phyloP scores from a whole-genome alignment of 371 early-diverging fungal species.

The Mortierella sp. region DNA sequence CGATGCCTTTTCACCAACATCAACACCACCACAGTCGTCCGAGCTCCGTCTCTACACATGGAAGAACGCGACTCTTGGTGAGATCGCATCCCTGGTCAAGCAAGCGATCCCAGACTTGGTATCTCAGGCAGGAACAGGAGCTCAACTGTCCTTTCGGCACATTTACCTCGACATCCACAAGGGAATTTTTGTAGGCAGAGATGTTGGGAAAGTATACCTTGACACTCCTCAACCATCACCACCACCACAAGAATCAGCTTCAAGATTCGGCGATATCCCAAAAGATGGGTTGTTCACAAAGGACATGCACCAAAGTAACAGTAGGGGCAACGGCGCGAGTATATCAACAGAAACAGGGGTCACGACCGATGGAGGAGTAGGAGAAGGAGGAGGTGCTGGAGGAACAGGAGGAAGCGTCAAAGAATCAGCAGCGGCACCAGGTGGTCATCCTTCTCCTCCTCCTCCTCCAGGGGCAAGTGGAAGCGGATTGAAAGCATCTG shows the following conservation, averaged over 20 bases:
- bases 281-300: slow-evolving; percentile 2
- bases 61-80: slow-evolving; percentile 57
- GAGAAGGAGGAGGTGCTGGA: background rate
- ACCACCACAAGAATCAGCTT: background rate
- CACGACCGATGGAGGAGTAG: too few relatives aligned
- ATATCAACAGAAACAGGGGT: slow-evolving; percentile 4
- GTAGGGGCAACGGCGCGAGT: background rate
- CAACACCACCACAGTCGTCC: slow-evolving; percentile 24
- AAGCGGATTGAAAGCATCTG: slow-evolving; percentile 8
- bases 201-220: slow-evolving; percentile 32
- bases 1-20: slow-evolving; percentile 30
- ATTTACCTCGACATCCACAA: slow-evolving; percentile 18
- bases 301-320: slow-evolving; percentile 10
- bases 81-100: slow-evolving; percentile 40
- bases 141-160: slow-evolving; percentile 33
- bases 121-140: slow-evolving; percentile 17
- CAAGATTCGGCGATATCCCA: background rate
- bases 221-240: slow-evolving; percentile 1
- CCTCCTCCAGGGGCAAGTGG: too few relatives aligned
- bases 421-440: too few relatives aligned
- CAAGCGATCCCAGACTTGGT: slow-evolving; percentile 46
- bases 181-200: slow-evolving; percentile 33
- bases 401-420: too few relatives aligned
- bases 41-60: slow-evolving; percentile 55
- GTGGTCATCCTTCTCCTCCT: too few relatives aligned